Base-by-base conservation (phyloP, 495 filamentous ascomycete species). In the Penicillium canescens region DNA sequence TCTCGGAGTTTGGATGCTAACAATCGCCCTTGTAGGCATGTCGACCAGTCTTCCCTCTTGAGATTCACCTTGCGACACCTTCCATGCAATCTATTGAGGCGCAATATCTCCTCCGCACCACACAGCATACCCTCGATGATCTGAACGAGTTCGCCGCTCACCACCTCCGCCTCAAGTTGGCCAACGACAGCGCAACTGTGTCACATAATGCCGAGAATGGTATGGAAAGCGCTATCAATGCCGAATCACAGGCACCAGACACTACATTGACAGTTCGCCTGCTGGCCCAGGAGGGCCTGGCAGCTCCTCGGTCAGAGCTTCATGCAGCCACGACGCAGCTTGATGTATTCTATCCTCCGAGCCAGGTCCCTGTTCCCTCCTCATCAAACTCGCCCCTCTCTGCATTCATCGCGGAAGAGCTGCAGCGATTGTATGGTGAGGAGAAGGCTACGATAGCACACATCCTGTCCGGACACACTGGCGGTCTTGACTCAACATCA, bases 131-230 rank as follows among this genome's bases (percentile, higher is more conserved):
- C 16, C 81, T 96, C 37, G 92, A 97, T 70, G 89, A 94, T 59
- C 79, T 89, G 42, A 95, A 92, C 64, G 91, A 96, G 59, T 96
- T 96, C 70, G 87, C 90, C n/a, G 88, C 88, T 21, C 90, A 96
- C 63, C 90, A 93, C 65, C 71, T 96, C 39, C 86, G 90, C 11
- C 77, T 96, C 34, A 86, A 90, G 56, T 71, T 91, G 52, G 79
- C 83, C 16, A 73, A 78, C 26, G 76, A 80, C 13, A 60, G 63
- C 28, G 28, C 65, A 4, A 37, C 51, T 11, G 43, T 31, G n/a
- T 11, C 21, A 33, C 31, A 51, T 20, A 31, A 52, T 13, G 44
- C n/a, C 26, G 52, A 61, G 6, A 16, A 49, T 18, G 31, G n/a
- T n/a, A 2, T 13, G 0, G 36, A 55, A 18, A 35, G 36, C 34